Evolutionary conservation across 192 early-diverging fungal genomes (phyloP), one percentile per base, ranked within the genome.

Genomic region (Coemansia sp.): DNA sequence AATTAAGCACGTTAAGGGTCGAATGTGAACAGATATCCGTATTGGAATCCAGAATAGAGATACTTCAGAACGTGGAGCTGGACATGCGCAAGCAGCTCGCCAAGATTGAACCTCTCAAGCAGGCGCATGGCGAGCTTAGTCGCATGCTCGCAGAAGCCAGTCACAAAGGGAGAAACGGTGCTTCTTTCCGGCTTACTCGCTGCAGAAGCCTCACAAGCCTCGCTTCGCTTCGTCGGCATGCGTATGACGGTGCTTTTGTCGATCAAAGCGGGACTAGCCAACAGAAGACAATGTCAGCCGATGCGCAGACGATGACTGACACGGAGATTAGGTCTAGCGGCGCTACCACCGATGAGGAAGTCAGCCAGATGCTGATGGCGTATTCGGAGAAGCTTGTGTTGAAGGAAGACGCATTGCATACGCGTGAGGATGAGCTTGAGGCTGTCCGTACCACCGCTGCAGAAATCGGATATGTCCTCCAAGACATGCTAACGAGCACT

Each of bases 391-490:
- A 80, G 69, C 72, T 80, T 20, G 73, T 80, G 61, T 40, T 55
- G 17, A 80, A 80, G 50, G 77, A 80, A n/a, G 77, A 80, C 19
- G 63, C 72, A 15, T 57, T 80, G 58, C 77, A 71, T 61, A 71
- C 65, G 40, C 77, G 77, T 53, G 77, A 80, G 58, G 77, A 80
- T 19, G 77, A 80, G 46, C 69, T 80, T 48, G 77, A 80, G 36
- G 57, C 65, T 15, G 73, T 74, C 32, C 62, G 65, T 14, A 46
- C 52, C 2, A 15, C 53, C 7, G 69, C 64, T 0, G 25, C 48
- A 8, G 72, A 67, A 22, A 43, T 80, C 8, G 77, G 71, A 29
- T 33, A 23, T 17, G 25, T 62, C 5, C 41, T 80, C 32, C 57
- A 59, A 36, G 45, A 29, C n/a, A 34, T 69, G 35, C 63, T 78